Conservation (phyloP, 192 early-diverging fungal species). For the Podila clonocystis region DNA sequence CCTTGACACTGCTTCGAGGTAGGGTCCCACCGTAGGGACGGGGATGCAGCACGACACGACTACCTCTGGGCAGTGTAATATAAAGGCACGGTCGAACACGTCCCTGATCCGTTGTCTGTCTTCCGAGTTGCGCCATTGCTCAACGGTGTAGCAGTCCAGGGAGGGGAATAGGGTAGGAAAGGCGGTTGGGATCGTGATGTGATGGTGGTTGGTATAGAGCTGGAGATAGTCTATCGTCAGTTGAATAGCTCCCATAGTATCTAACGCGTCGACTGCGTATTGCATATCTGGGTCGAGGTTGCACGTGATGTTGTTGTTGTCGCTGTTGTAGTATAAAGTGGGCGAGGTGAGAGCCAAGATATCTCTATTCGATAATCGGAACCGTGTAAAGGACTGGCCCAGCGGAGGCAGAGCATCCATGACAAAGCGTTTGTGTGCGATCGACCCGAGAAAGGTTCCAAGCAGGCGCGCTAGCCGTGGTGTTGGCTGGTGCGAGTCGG, state of each 20-base stretch:
- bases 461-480: slow-evolving; percentile 21
- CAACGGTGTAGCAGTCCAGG: slow-evolving; percentile 10
- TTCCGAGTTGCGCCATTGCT: slow-evolving; percentile 16
- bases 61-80: slow-evolving; percentile 15
- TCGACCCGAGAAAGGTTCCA: slow-evolving; percentile 14
- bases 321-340: no score
- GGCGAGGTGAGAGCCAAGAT: no score
- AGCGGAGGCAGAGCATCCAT: no score
- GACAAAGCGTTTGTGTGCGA: neutral
- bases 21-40: neutral
- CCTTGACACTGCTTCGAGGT: slow-evolving; percentile 9
- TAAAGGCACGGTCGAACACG: slow-evolving; percentile 13
- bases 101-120: slow-evolving; percentile 8
- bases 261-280: neutral
- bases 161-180: slow-evolving; percentile 23
- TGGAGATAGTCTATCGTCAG: slow-evolving; percentile 31
- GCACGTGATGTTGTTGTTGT: neutral
- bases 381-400: no score
- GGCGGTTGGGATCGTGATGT: slow-evolving; percentile 11
- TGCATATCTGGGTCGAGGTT: neutral
- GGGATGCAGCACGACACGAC: slow-evolving; percentile 16
- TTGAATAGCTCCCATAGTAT: neutral
- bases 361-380: no score
- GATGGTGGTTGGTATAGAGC: slow-evolving; percentile 24
- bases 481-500: slow-evolving; percentile 12